Percentiles rank a stretch among this genome's conserved stretches.
These are phyloP conservation scores for Dactylonectria macrodidyma DNA, from an alignment of 2,329 filamentous ascomycete species.

Conservation along the genomic window DNA sequence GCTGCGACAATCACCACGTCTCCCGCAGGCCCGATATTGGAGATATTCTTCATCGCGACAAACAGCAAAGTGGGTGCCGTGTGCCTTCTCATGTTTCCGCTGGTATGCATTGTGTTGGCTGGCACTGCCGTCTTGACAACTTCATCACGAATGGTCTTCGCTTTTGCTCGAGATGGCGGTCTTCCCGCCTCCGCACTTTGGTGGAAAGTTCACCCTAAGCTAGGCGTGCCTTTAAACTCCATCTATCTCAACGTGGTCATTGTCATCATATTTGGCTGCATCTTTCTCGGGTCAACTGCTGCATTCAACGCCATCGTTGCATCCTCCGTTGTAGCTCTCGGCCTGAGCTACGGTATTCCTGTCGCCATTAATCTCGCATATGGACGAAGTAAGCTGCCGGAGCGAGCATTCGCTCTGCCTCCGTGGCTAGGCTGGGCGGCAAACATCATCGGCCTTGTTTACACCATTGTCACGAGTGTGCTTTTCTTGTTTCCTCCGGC, in stretches of 20 bases:
- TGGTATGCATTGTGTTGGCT: slow-evolving; percentile 76
- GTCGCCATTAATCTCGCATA: slow-evolving; percentile 78
- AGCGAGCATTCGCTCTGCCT: slow-evolving; percentile 55
- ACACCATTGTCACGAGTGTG: slow-evolving; percentile 77
- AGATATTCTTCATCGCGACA: slow-evolving; percentile 76
- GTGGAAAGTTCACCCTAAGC: slow-evolving; percentile 70
- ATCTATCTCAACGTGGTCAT: slow-evolving; percentile 72
- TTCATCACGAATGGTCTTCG: slow-evolving; percentile 76
- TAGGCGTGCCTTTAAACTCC: slow-evolving; percentile 77
- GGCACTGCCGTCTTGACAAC: slow-evolving; percentile 77
- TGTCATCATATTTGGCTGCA: slow-evolving; percentile 77
- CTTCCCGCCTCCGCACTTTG: slow-evolving; percentile 74
- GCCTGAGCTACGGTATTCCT: slow-evolving; percentile 82
- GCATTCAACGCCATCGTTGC: slow-evolving; percentile 82
- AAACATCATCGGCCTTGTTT: slow-evolving; percentile 67
- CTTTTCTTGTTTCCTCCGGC: slow-evolving; percentile 81
- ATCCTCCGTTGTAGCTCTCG: slow-evolving; percentile 79
- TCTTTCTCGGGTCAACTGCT: slow-evolving; percentile 75
- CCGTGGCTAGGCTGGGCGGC: slow-evolving; percentile 54
- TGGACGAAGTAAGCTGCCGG: slow-evolving; percentile 75
- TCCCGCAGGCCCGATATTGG: slow-evolving; percentile 70
- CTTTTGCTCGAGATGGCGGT: slow-evolving; percentile 76
- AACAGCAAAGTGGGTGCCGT: slow-evolving; percentile 72
- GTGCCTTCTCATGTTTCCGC: slow-evolving; percentile 77
- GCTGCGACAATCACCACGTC: slow-evolving; percentile 64